Evolutionary conservation across 2,329 filamentous ascomycete genomes (phyloP), one percentile per base, ranked within the genome.

Genomic region (Cladosporium oxysporum): DNA sequence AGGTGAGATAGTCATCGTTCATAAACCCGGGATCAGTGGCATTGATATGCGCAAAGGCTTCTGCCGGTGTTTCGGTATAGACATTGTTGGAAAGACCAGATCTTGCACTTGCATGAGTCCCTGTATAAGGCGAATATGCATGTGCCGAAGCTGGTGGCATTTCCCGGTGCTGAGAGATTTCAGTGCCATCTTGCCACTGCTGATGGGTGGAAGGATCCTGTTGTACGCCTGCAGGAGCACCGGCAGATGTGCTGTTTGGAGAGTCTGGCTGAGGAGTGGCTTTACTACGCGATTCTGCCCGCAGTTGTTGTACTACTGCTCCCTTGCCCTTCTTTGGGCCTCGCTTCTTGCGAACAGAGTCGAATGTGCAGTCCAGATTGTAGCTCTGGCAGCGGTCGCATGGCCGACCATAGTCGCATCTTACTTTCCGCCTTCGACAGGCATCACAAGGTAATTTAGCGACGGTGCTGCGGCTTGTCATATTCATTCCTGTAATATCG

Each of bases 351-450:
- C 66, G 58, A 11, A 69, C 28, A 29, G 64, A 58, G n/a, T 66
- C 52, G 50, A 67, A 65, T 4, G 68, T 63, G 62, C 68, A 67
- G 14, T 52, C 31, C 12, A 69, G 58, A 21, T 60, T 33, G 31
- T 66, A 64, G 26, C 62, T 66, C 14, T 50, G 16, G 47, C 68
- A 70, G 37, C 68, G 49, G 41, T 69, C 67, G 62, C 68, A 70
- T n/a, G 67, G 68, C 23, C 41, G 57, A 7, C 52, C 64, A 58
- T 70, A 70, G 28, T 69, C 66, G 55, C 68, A 70, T 29, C 66
- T 65, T 10, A 70, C 67, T 26, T 70, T 70, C 3, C 68, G 60
- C 28, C 58, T 44, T 12, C 68, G 65, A 26, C 68, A 69, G 33
- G 67, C 64, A 37, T 66, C 62, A 58, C 64, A 66, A 21, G 68